Evolutionary conservation across 2,329 filamentous ascomycete species (phyloP), one percentile per base, ranked within the genome.

Genomic region (Cytospora leucostoma): DNA sequence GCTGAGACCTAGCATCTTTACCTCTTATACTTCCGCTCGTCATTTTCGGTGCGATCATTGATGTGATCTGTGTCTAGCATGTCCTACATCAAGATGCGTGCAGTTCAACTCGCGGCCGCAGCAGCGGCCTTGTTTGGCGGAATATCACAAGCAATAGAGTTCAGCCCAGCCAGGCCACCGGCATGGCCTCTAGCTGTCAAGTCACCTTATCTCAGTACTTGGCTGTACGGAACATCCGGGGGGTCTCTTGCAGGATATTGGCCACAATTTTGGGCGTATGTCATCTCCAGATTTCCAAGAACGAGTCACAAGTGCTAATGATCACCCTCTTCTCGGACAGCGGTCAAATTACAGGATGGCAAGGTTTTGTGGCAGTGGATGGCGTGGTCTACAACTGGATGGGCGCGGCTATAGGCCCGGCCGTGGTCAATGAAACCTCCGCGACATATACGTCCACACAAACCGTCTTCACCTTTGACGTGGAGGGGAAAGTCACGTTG

Each of bases 201-300:
- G 66, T 89, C 87, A 11, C 91, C 91, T 0, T 94, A 93, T 68
- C 75, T 93, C 17, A 92, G 85, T 71, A 84, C 86, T 15, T 92
- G 89, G 88, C 79, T 89, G 50, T 76, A 83, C 63, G 86, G 82
- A 11, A 87, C 87, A 1, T 83, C 78, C 34, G 86, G 87, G 38
- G 88, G 88, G 1, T 84, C 88, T 64, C 79, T 93, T 35, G 83
- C 89, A 0, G 88, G 89, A 2, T 75, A 86, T 70, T 93, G 88
- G 88, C 84, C 88, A 1, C 79, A 77, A 1, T 90, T 90, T 68
- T 92, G 88, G 85, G 79, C 80, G 88, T 88, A 74, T 74, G 83
- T 79, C n/a, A 15, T 58, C 56, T 44, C n/a, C n/a, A 33, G 5
- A 5, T 55, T 5, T 56, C 27, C 21, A 32, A 35, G 8, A 35